These are phyloP conservation scores for Fusarium lateritium DNA, from an alignment of 2,329 filamentous ascomycete species.

Conservation along the genomic window DNA sequence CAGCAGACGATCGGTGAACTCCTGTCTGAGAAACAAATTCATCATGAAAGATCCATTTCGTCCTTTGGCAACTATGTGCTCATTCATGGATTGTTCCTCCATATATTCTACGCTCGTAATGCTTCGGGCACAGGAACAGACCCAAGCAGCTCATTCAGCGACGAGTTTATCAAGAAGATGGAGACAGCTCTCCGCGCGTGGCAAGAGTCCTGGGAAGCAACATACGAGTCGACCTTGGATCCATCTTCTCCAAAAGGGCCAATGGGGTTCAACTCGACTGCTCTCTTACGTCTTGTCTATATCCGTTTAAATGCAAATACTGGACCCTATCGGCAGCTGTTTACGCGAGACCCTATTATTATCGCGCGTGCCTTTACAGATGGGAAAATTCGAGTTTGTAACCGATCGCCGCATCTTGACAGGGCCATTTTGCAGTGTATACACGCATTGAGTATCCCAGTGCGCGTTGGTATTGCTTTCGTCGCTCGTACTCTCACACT, in stretches of 20 bases:
- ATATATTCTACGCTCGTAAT: conserved; percentile 32
- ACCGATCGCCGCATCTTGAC: conserved; percentile 27
- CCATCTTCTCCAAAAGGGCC: conserved; percentile 1
- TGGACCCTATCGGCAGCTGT: not conserved
- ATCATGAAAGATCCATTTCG: conserved; percentile 17
- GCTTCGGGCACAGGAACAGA: not conserved
- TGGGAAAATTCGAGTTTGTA: not conserved
- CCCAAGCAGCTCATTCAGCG: not conserved
- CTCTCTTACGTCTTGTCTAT: conserved; percentile 6
- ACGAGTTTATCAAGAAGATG: not conserved
- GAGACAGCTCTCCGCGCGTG: conserved; percentile 2
- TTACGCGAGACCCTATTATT: not conserved
- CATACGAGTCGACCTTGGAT: conserved; percentile 3
- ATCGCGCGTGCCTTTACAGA: not conserved
- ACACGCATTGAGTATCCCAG: conserved; percentile 28
- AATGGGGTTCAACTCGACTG: conserved; percentile 4
- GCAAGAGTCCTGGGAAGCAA: conserved; percentile 9
- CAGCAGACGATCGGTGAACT: not conserved
- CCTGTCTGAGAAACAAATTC: not conserved
- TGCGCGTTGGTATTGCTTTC: conserved; percentile 32
- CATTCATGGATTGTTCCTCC: conserved; percentile 24
- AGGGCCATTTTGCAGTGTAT: conserved; percentile 31
- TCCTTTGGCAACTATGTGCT: conserved; percentile 35
- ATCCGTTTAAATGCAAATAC: not conserved
- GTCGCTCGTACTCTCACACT: conserved; percentile 29